Evolutionary conservation across 140 eudicot species (phyloP).

Genomic region (Bidens hawaiensis): DNA sequence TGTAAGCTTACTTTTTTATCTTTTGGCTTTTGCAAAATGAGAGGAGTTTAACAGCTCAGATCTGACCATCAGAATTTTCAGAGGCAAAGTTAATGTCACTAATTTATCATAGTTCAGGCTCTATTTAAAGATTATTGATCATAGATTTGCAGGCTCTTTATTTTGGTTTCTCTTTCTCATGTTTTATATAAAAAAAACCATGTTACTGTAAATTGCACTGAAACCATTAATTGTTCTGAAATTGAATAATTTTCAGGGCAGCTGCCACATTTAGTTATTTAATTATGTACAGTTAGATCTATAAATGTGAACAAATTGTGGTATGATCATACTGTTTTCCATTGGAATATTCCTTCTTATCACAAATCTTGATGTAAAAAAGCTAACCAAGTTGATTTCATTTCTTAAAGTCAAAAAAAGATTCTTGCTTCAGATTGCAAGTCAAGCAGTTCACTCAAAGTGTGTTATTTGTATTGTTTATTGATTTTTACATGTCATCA

Average conservation of each 20-base stretch:
- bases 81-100: conserved; percentile 10
- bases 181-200: background rate
- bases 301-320: background rate
- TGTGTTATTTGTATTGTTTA: background rate
- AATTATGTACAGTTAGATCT: background rate
- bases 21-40: conserved; percentile 18
- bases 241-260: conserved; percentile 6
- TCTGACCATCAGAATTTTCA: conserved; percentile 19
- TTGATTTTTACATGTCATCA: background rate
- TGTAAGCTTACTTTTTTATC: conserved; percentile 19
- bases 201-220: conserved; percentile 8
- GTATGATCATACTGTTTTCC: background rate
- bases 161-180: conserved; percentile 13
- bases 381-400: conserved; percentile 16
- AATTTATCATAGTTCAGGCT: conserved; percentile 19
- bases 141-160: conserved; percentile 18
- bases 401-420: conserved; percentile 12
- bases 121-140: conserved; percentile 14
- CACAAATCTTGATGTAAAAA: conserved; percentile 21
- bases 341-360: conserved; percentile 25
- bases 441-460: conserved; percentile 3
- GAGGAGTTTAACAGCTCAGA: conserved; percentile 6
- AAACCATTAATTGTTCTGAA: conserved; percentile 10
- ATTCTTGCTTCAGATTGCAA: conserved; percentile 21
- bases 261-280: background rate